phyloP scores from a whole-genome alignment of 139 green algal genomes.

The Picochlorum sp. region DNA sequence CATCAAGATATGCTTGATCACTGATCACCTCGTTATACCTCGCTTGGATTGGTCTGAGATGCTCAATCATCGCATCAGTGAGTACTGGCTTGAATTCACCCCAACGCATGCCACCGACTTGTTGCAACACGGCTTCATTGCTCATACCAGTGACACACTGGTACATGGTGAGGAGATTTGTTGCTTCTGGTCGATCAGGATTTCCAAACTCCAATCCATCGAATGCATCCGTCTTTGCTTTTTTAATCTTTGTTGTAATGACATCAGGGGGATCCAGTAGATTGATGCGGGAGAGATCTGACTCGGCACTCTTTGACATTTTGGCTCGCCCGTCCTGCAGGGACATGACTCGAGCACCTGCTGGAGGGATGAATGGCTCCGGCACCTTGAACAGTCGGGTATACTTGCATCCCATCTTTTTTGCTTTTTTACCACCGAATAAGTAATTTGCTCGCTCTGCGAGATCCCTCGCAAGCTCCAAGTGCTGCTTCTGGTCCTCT shows the following conservation, averaged over 20 bases:
- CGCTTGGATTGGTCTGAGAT: slow-evolving; percentile 82
- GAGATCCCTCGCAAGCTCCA: slow-evolving; percentile 54
- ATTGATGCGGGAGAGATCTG: slow-evolving; percentile 86
- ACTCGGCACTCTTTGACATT: slow-evolving; percentile 92
- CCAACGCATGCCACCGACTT: slow-evolving; percentile 75
- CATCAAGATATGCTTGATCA: slow-evolving; percentile 39
- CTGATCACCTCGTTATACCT: slow-evolving; percentile 35
- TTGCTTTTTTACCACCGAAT: slow-evolving; percentile 91
- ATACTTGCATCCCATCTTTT: slow-evolving; percentile 87
- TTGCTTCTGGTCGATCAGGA: slow-evolving; percentile 81
- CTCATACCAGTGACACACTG: slow-evolving; percentile 67
- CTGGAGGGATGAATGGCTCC: slow-evolving; percentile 85
- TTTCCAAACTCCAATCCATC: slow-evolving; percentile 80
- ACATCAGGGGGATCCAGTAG: slow-evolving; percentile 77
- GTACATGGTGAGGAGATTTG: slow-evolving; percentile 96
- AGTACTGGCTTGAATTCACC: slow-evolving; percentile 92
- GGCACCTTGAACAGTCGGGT: slow-evolving; percentile 77
- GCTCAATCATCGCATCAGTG: slow-evolving; percentile 85
- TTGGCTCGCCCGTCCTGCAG: slow-evolving; percentile 90
- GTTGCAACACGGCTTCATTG: slow-evolving; percentile 52
- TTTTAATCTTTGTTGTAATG: slow-evolving; percentile 85
- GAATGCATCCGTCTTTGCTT: slow-evolving; percentile 79
- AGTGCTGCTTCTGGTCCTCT: slow-evolving; percentile 97
- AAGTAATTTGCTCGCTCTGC: slow-evolving; percentile 77
- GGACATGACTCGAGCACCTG: slow-evolving; percentile 91